phyloP scores from a whole-genome alignment of 164 flowering plant species.

The Nymphaea thermarum region DNA sequence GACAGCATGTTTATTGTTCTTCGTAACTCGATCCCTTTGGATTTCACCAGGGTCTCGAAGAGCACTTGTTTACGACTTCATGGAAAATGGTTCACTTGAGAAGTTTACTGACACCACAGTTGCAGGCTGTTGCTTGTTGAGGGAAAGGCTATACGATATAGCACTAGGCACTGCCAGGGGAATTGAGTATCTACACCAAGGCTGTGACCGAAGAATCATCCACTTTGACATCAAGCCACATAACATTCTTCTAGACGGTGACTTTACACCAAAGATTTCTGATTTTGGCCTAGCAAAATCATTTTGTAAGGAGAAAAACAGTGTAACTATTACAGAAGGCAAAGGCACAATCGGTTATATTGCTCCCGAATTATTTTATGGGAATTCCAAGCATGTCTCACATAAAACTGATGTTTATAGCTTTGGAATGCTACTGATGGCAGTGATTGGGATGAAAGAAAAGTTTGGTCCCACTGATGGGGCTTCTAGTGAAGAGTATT shows the following conservation, averaged over 20 bases:
- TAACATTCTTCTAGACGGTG: constrained; percentile 3
- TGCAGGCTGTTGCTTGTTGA: background rate
- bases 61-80: constrained; percentile 6
- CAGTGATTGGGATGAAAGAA: background rate
- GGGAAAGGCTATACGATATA: constrained; percentile 5
- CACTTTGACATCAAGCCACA: constrained; percentile 10
- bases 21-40: too few relatives aligned
- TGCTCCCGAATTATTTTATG: background rate
- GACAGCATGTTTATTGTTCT: too few relatives aligned
- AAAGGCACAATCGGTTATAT: constrained; percentile 6
- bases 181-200: constrained; percentile 2
- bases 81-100: constrained; percentile 8
- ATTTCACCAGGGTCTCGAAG: background rate
- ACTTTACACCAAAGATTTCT: constrained; percentile 5
- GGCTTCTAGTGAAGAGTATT: constrained; percentile 1
- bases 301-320: background rate
- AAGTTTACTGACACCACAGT: background rate
- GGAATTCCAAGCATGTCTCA: constrained; percentile 1
- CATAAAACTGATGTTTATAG: constrained; percentile 10
- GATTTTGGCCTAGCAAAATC: constrained; percentile 6
- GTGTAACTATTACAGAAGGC: background rate
- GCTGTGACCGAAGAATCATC: background rate
- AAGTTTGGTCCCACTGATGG: background rate
- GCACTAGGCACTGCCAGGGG: constrained; percentile 2
- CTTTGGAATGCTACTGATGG: constrained; percentile 4